phyloP scores from a whole-genome alignment of 306 rosid genomes.

The Ammopiptanthus mongolicus region DNA sequence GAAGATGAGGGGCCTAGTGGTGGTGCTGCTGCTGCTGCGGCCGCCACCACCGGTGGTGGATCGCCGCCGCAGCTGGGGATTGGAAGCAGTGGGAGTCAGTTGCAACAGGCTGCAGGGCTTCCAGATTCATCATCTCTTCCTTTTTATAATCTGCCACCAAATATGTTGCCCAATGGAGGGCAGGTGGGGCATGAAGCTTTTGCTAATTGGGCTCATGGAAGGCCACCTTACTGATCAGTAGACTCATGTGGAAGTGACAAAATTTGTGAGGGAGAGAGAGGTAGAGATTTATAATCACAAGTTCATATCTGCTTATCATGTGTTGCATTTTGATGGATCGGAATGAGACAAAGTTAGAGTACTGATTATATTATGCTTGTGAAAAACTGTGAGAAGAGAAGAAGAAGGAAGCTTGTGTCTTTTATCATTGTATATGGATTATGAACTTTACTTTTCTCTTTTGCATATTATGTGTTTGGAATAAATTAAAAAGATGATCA shows the following conservation, averaged over 20 bases:
- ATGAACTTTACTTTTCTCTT: conserved; percentile 9
- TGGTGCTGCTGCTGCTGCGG: conserved; percentile 22
- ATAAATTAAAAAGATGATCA: conserved; percentile 44
- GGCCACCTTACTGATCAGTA: conserved; percentile 48
- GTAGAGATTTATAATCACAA: background rate
- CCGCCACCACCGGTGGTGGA: conserved; percentile 43
- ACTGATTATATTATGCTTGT: conserved; percentile 23
- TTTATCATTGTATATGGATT: conserved; percentile 35
- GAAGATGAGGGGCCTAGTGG: conserved; percentile 58
- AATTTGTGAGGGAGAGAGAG: background rate
- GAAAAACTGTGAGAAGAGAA: conserved; percentile 22
- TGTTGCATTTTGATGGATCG: conserved; percentile 25
- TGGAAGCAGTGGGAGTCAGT: conserved; percentile 39
- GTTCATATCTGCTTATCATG: background rate
- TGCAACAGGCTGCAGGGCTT: conserved; percentile 41
- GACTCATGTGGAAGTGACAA: background rate
- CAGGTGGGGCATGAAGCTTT: conserved; percentile 69
- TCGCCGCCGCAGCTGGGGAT: conserved; percentile 44
- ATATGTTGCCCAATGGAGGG: conserved; percentile 54
- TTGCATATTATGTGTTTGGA: conserved; percentile 39
- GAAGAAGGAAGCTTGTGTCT: conserved; percentile 12
- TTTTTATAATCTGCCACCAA: conserved; percentile 61
- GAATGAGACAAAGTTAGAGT: conserved; percentile 4
- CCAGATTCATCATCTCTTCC: conserved; percentile 69
- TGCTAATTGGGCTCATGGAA: conserved; percentile 68